Conservation (phyloP, 176 grass and related monocot genomes). For the Alloteropsis semialata region DNA sequence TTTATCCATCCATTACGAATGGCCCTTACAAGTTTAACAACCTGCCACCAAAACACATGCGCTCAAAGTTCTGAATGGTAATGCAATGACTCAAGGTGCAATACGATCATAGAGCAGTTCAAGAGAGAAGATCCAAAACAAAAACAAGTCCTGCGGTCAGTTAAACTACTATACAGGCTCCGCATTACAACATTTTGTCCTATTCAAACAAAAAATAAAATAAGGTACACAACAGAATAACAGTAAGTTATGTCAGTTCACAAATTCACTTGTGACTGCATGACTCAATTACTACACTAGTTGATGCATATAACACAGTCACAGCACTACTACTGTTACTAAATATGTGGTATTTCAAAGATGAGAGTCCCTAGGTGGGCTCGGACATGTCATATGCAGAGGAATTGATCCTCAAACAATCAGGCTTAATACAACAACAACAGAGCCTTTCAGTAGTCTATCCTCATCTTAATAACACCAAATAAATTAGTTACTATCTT, state of each 20-base stretch:
- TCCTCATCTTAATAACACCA: neutral
- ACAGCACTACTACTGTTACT: neutral
- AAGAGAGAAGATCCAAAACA: constrained; percentile 10
- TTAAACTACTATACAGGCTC: neutral
- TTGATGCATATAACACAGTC: neutral
- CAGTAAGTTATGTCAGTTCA: neutral
- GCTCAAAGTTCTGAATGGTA: neutral
- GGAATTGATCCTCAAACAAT: neutral
- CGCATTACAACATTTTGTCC: neutral
- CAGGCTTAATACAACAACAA: too few species aligned
- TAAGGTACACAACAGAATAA: neutral
- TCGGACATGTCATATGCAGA: neutral
- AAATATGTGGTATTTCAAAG: neutral
- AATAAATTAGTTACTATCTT: neutral
- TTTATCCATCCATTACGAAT: constrained; percentile 94
- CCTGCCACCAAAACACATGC: constrained; percentile 25
- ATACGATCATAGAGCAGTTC: neutral
- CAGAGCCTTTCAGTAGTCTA: too few species aligned
- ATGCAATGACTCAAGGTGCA: constrained; percentile 7
- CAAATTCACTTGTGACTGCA: neutral
- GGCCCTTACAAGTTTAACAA: constrained; percentile 70
- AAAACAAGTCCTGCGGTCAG: neutral
- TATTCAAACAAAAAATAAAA: neutral
- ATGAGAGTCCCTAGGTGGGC: neutral
- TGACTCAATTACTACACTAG: neutral